Evolutionary conservation across 768 basidiomycete species (phyloP).

Genomic region (Naganishia randhawae): DNA sequence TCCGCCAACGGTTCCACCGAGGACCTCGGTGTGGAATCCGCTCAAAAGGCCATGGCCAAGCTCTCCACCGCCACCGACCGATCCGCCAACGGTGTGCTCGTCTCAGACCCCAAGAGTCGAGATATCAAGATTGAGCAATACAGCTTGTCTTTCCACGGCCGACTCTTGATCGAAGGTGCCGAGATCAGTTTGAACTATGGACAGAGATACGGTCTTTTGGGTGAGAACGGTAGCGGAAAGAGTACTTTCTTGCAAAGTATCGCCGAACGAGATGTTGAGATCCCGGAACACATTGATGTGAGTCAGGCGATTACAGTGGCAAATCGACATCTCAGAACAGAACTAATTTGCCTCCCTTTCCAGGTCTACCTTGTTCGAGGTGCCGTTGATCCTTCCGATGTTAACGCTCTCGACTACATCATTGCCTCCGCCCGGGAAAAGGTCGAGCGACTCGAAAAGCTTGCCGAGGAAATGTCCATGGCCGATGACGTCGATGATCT

Average conservation of each 20-base stretch:
- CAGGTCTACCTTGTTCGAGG: constrained; percentile 90
- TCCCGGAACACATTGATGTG: constrained; percentile 85
- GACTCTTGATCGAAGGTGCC: constrained; percentile 59
- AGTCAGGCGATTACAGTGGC: constrained; percentile 33
- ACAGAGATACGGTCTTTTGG: constrained; percentile 77
- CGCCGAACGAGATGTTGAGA: constrained; percentile 89
- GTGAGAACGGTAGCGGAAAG: constrained; percentile 99
- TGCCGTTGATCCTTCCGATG: constrained; percentile 90
- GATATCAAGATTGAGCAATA: constrained; percentile 97
- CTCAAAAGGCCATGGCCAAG: constrained; percentile 69
- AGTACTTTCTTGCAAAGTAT: constrained; percentile 95
- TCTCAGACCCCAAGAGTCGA: constrained; percentile 84
- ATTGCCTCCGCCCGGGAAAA: constrained; percentile 85
- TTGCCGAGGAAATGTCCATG: constrained; percentile 88
- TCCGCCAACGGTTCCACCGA: constrained; percentile 77
- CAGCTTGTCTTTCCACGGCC: constrained; percentile 95
- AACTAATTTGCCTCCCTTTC: background rate
- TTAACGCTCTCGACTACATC: constrained; percentile 97
- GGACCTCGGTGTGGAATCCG: constrained; percentile 52
- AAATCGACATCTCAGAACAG: no score
- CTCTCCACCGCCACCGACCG: constrained; percentile 84
- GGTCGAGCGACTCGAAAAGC: constrained; percentile 85
- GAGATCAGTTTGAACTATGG: constrained; percentile 52
- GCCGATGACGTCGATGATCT: constrained; percentile 83
- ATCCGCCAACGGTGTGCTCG: constrained; percentile 85